Conservation (phyloP, 192 early-diverging fungal species). For the Backusella morwellensis region DNA sequence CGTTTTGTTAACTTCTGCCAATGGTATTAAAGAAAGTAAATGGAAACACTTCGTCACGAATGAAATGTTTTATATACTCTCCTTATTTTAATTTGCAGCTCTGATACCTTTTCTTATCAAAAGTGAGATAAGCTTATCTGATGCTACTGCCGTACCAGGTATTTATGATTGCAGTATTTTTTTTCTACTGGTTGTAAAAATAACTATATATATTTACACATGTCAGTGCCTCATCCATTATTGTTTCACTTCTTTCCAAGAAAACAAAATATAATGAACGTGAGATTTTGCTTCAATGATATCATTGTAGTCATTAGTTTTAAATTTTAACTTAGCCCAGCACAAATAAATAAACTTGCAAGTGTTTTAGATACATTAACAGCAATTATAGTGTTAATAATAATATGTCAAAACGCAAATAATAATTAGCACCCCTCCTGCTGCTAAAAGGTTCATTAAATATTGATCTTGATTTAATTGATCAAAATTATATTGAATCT, state of each 20-base stretch:
- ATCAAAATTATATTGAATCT: not conserved
- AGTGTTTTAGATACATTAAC: not conserved
- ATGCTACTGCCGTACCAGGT: not conserved
- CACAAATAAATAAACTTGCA: not conserved
- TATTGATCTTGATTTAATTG: not conserved
- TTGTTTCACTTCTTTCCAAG: slow-evolving; percentile 23
- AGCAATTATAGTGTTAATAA: not conserved
- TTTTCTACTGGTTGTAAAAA: not conserved
- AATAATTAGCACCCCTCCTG: not conserved
- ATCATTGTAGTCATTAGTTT: not conserved
- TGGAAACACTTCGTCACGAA: not conserved
- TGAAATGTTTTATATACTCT: not conserved
- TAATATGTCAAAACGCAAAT: not conserved
- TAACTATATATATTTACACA: not conserved
- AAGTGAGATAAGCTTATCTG: slow-evolving; percentile 5
- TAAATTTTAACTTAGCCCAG: not conserved
- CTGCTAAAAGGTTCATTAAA: not conserved
- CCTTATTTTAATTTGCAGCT: not conserved
- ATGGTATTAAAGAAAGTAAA: not conserved
- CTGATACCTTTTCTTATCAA: not conserved
- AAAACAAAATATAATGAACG: not conserved
- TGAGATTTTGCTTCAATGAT: not conserved
- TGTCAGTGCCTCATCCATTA: slow-evolving; percentile 12
- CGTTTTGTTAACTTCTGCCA: not conserved
- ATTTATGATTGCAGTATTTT: not conserved